Evolutionary conservation across 805 yeast genomes (phyloP).

Genomic region (Myxozyma neotropica): DNA sequence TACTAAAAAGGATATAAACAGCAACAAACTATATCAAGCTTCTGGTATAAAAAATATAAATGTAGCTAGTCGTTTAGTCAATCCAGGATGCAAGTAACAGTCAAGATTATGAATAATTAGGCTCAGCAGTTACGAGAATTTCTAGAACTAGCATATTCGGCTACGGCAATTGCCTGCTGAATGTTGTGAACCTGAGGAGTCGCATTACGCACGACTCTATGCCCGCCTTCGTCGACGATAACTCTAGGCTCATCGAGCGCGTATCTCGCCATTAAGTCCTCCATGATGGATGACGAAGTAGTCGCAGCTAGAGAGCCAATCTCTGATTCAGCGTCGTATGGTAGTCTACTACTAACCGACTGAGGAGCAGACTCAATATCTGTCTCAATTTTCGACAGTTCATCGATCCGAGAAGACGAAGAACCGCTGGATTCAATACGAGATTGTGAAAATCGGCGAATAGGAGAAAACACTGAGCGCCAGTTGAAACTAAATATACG

Average conservation of each 20-base stretch:
- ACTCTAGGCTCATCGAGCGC: not conserved
- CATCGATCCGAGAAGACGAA: not conserved
- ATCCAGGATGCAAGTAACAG: too few species aligned
- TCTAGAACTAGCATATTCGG: not conserved
- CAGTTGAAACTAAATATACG: constrained; percentile 23
- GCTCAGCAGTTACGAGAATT: not conserved
- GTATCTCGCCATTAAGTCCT: not conserved
- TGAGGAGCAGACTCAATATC: not conserved
- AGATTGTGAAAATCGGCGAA: not conserved
- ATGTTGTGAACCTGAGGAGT: not conserved
- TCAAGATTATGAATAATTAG: too few species aligned
- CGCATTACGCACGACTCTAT: not conserved
- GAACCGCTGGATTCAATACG: not conserved
- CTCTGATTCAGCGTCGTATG: too few species aligned
- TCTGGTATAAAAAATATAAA: too few species aligned
- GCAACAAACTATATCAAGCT: too few species aligned
- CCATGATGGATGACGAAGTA: not conserved
- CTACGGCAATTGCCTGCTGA: not conserved
- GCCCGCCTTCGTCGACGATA: not conserved
- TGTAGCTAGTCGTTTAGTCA: too few species aligned
- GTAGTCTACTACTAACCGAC: too few species aligned
- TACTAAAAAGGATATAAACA: not conserved
- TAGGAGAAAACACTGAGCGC: constrained; percentile 13
- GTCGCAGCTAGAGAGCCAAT: not conserved
- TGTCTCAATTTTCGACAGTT: not conserved